Evolutionary conservation across 805 yeast genomes (phyloP), one percentile per base, ranked within the genome.

Genomic region (Cyberlindnera suaveolens): DNA sequence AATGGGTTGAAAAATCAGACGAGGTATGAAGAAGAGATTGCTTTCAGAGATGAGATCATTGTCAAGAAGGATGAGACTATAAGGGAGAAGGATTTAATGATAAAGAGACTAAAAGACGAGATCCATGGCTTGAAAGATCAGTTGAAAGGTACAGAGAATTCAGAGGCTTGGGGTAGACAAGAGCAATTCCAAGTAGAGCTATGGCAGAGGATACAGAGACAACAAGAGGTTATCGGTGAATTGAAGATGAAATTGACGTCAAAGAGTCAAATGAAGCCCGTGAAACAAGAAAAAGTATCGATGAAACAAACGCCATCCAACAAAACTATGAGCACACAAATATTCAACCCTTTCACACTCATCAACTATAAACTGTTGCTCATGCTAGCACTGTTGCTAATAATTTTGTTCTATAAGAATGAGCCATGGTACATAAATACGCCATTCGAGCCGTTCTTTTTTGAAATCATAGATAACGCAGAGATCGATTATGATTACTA

Each of bases 401-500:
- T 29, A 30, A 11, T 20, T 6, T 15, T 17, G 20, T 33, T 9
- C 23, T 8, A 8, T 18, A 23, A 29, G 16, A 38, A 42, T 33
- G 42, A 17, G 42, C 43, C 38, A 26, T 53, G 57, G 57, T 53
- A 46, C 23, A 34, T 44, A 11, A 45, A 49, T 10, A 52, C 57
- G 2, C 36, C 43, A 33, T 32, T 53, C 1, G 55, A 52, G 27
- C 55, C 51, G 4, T 37, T 31, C 11, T 15, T 52, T 8, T 48
- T 40, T 29, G 46, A 45, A 15, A 30, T 40, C 38, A 7, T 50
- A 5, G 53, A 48, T 26, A 43, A 47, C 10, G 43, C 48, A 13
- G 51, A 52, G 1, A 47, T 57, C 7, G 60, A 57, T 32, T 57
- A 55, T 36, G 55, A 49, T 26, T 50, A 45, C 36, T 57, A 57